Conservation (phyloP, 441 rosid genomes). For the Arabidopsis hybrid region DNA sequence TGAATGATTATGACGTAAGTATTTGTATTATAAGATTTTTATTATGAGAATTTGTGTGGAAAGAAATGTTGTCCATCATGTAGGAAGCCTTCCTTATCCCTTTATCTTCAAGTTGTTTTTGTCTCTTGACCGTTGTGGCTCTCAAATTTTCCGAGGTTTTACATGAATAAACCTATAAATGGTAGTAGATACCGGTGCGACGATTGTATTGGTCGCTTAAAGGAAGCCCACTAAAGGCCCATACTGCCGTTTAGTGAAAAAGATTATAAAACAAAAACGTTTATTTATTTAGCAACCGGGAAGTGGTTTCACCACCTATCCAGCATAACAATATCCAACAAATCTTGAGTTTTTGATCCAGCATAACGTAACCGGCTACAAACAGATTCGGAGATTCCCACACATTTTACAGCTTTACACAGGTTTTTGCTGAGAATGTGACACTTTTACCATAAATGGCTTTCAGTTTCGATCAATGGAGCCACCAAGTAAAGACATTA, state of each 20-base stretch:
- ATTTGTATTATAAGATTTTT: constrained; percentile 1
- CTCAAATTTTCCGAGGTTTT: constrained; percentile 17
- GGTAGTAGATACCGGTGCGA: neutral
- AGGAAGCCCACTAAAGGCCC: constrained; percentile 18
- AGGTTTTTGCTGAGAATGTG: constrained; percentile 19
- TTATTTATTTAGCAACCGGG: too few relatives aligned
- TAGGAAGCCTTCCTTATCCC: constrained; percentile 49
- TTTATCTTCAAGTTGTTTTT: constrained; percentile 38
- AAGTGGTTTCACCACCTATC: neutral
- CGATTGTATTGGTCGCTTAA: too few relatives aligned
- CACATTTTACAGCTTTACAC: constrained; percentile 9
- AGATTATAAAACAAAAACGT: too few relatives aligned
- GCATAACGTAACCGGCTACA: constrained; percentile 21
- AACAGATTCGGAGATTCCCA: neutral
- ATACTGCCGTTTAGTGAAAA: neutral
- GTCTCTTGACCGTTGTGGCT: constrained; percentile 41
- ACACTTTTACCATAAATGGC: neutral
- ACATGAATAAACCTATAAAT: neutral
- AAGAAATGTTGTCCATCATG: constrained; percentile 42
- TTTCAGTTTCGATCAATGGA: constrained; percentile 57
- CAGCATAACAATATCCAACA: neutral
- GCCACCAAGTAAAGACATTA: constrained; percentile 81
- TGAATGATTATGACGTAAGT: constrained; percentile 50
- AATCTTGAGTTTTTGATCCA: neutral
- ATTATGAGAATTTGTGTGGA: constrained; percentile 47